Conservation (phyloP, 2,329 filamentous ascomycete genomes). For the Aspergillus novoparasiticus region DNA sequence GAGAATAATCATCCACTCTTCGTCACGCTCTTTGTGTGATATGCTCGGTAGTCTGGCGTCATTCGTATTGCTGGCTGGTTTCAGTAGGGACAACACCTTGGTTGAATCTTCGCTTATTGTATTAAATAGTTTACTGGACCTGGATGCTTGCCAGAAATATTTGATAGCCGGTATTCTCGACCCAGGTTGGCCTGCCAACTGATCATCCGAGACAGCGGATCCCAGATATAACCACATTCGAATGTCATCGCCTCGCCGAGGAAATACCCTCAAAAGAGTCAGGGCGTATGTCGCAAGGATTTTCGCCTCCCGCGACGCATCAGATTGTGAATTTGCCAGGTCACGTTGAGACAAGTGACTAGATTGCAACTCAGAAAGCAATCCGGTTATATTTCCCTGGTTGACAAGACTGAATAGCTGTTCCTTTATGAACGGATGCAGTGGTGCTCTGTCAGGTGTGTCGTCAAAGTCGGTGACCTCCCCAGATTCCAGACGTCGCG, state of each 20-base stretch:
- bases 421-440: slow-evolving; percentile 60
- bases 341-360: slow-evolving; percentile 27
- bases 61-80: slow-evolving; percentile 48
- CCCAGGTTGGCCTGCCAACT: slow-evolving; percentile 33
- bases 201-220: slow-evolving; percentile 52
- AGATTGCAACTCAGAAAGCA: slow-evolving; percentile 52
- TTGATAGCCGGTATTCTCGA: slow-evolving; percentile 66
- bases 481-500: slow-evolving; percentile 51
- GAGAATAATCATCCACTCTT: slow-evolving; percentile 86
- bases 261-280: slow-evolving; percentile 83
- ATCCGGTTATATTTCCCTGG: slow-evolving; percentile 69
- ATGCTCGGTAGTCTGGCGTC: slow-evolving; percentile 22
- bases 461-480: slow-evolving; percentile 32
- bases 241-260: slow-evolving; percentile 79
- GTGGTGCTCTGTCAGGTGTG: slow-evolving; percentile 31
- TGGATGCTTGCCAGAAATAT: slow-evolving; percentile 79
- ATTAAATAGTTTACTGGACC: slow-evolving; percentile 59
- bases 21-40: slow-evolving; percentile 48
- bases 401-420: slow-evolving; percentile 74
- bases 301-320: slow-evolving; percentile 63
- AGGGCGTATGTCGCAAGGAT: slow-evolving; percentile 83
- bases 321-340: slow-evolving; percentile 28
- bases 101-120: slow-evolving; percentile 60
- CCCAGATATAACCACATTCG: slow-evolving; percentile 91
- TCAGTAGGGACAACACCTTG: slow-evolving; percentile 60